Evolutionary conservation across 169 alveolate genomes (phyloP).

Genomic region (Pseudocohnilembus persalinus): DNA sequence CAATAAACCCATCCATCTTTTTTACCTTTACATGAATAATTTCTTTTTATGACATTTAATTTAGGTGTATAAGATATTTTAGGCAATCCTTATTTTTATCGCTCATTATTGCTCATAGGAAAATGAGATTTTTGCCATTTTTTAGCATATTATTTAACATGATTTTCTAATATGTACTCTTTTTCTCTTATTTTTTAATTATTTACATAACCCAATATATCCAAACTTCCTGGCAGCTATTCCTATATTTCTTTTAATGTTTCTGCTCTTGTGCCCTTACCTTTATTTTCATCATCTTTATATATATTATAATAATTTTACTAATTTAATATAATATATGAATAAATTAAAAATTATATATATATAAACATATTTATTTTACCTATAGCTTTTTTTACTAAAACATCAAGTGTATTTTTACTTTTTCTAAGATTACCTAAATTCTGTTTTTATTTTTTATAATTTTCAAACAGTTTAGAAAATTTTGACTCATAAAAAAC

Average conservation of each 20-base stretch:
- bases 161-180: neutral
- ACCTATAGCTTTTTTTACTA: neutral
- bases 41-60: neutral
- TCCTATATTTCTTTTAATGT: neutral
- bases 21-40: neutral
- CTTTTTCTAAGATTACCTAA: neutral
- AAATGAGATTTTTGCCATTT: neutral
- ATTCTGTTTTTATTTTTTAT: too few species aligned
- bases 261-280: neutral
- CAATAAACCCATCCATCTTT: neutral
- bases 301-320: too few species aligned
- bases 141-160: neutral
- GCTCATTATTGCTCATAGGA: neutral
- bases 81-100: neutral
- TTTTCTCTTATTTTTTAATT: neutral
- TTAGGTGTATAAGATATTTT: neutral
- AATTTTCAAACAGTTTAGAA: neutral
- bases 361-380: too few species aligned
- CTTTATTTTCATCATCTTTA: too few species aligned
- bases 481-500: neutral
- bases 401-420: neutral
- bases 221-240: neutral
- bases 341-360: too few species aligned
- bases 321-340: too few species aligned
- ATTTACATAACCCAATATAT: too few species aligned